phyloP scores from a whole-genome alignment of 371 early-diverging fungal genomes.

The Apophysomyces variabilis region DNA sequence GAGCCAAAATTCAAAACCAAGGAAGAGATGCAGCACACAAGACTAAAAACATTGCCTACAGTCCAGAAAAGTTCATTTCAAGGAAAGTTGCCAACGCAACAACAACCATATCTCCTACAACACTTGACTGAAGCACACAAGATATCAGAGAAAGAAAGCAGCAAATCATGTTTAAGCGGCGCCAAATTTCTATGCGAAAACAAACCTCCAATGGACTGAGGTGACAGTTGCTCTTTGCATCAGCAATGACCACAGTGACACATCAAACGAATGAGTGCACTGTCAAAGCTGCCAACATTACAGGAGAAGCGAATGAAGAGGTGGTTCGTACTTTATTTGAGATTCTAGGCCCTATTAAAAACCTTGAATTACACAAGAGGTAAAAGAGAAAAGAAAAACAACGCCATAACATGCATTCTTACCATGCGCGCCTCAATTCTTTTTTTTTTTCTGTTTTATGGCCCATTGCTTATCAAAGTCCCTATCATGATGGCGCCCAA shows the following conservation, averaged over 20 bases:
- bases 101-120: too few species aligned
- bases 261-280: neutral
- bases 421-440: neutral
- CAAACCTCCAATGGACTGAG: neutral
- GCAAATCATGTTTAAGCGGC: too few species aligned
- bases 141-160: too few species aligned
- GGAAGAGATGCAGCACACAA: too few species aligned
- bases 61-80: too few species aligned
- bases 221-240: neutral
- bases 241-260: slow-evolving; percentile 5
- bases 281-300: slow-evolving; percentile 57
- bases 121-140: too few species aligned
- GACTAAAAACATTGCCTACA: too few species aligned
- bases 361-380: slow-evolving; percentile 47
- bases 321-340: slow-evolving; percentile 55
- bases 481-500: slow-evolving; percentile 51
- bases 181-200: too few species aligned
- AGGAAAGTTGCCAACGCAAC: too few species aligned
- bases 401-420: neutral
- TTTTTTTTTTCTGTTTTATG: slow-evolving; percentile 14
- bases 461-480: slow-evolving; percentile 26
- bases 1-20: too few species aligned
- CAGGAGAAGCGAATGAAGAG: slow-evolving; percentile 52
- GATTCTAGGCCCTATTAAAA: slow-evolving; percentile 51
- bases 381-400: slow-evolving; percentile 1